phyloP scores from a whole-genome alignment of 192 early-diverging fungal species.

The Backusella westeae region DNA sequence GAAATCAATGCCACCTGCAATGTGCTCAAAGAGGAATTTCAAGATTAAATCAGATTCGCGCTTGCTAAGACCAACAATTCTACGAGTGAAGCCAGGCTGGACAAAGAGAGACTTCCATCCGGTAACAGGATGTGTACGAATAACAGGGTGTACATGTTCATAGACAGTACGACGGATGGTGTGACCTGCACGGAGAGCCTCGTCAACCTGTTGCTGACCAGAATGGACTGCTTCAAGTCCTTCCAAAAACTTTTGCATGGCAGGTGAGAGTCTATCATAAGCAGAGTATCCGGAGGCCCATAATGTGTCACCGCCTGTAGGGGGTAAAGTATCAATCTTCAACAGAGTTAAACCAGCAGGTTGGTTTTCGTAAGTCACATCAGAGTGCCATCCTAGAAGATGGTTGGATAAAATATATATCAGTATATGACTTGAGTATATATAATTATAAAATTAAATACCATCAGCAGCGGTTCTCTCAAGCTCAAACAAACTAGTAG shows the following conservation, averaged over 20 bases:
- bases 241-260: constrained; percentile 30
- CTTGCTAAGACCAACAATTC: constrained; percentile 48
- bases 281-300: constrained; percentile 31
- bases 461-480: constrained; percentile 3
- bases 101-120: constrained; percentile 66
- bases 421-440: neutral
- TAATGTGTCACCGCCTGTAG: constrained; percentile 31
- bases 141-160: constrained; percentile 38
- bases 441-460: neutral
- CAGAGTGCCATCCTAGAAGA: constrained; percentile 28
- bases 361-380: constrained; percentile 32
- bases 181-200: neutral
- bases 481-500: neutral
- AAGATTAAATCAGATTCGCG: constrained; percentile 56
- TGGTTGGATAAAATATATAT: neutral
- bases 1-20: constrained; percentile 47
- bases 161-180: constrained; percentile 31
- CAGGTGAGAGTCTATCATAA: constrained; percentile 27
- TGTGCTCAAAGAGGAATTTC: constrained; percentile 55
- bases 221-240: constrained; percentile 31
- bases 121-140: constrained; percentile 71
- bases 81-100: constrained; percentile 60
- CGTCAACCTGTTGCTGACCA: constrained; percentile 27
- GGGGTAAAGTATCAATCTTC: constrained; percentile 31
- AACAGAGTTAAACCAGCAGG: constrained; percentile 32